Evolutionary conservation across 1,284 basidiomycete species (phyloP), one percentile per base, ranked within the genome.

Genomic region (Trametes versicolor): DNA sequence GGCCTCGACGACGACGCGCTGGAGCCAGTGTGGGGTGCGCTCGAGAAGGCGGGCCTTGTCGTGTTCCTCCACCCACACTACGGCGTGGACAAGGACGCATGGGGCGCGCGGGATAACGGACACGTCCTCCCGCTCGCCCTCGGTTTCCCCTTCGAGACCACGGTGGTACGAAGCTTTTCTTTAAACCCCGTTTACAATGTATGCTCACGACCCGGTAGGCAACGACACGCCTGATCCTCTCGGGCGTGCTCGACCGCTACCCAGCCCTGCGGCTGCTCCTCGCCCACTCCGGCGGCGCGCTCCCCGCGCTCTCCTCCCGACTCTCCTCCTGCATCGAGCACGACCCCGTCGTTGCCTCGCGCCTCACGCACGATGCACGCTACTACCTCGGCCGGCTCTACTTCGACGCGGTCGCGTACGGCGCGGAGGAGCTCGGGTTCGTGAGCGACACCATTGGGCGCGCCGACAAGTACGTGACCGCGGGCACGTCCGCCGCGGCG

Each of bases 71-170:
- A 95, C 72, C 93, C 93, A 9, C 93, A 95, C 74, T 94, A 94
- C 73, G 91, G 92, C 8, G 85, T 94, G 17, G 88, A 88, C 70
- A 75, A 78, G 27, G 83, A 81, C 62, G 85, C 85, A 13, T 95
- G 90, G 83, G 94, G 93, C 1, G 82, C 87, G 58, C 86, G 82
- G 65, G 86, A 89, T 59, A 94, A 96, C 70, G 94, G 94, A 0
- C 94, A 96, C 68, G 94, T 95, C 36, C 84, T 96, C 25, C 91
- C 93, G 1, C 85, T 96, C 54, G 93, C 94, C 0, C 82, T 96
- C 15, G 94, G 94, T 1, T 95, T 96, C 77, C 94, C 94, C 0
- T 92, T 96, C 72, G 94, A 96, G 78, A 96, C 94, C 21, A 94
- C 94, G 1, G 89, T 88, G 34, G 93, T 94, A 71, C 76, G 89